phyloP scores from a whole-genome alignment of 202 grass and related monocot genomes.

The Schoenoplectus tabernaemontani region DNA sequence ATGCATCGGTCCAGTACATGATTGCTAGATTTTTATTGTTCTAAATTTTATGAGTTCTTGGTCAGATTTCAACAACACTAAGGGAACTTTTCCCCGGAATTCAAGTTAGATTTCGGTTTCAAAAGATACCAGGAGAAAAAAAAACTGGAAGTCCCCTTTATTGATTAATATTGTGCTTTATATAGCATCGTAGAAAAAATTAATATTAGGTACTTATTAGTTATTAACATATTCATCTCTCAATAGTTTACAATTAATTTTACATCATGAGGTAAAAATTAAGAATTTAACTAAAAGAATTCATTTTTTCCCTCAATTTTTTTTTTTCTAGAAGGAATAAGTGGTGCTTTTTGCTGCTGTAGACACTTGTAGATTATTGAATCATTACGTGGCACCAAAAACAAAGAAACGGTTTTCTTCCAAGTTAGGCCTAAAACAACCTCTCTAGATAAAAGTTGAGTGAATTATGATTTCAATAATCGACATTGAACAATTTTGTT shows the following conservation, averaged over 20 bases:
- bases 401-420: background rate
- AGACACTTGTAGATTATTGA: background rate
- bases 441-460: background rate
- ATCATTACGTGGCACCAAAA: conserved; percentile 2
- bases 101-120: background rate
- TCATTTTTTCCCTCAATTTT: background rate
- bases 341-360: background rate
- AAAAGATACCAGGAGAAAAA: background rate
- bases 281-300: background rate
- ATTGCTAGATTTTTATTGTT: background rate
- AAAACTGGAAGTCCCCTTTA: background rate
- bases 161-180: background rate
- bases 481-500: conserved; percentile 4
- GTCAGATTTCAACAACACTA: background rate
- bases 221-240: background rate
- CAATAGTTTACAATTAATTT: background rate
- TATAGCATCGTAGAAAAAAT: background rate
- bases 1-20: background rate
- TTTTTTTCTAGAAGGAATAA: background rate
- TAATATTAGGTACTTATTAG: background rate
- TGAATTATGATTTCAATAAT: background rate
- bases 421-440: background rate
- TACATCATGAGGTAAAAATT: background rate
- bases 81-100: background rate
- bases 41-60: conserved; percentile 1